Conservation (phyloP, 495 filamentous ascomycete species). For the Aspergillus mulundensis region DNA sequence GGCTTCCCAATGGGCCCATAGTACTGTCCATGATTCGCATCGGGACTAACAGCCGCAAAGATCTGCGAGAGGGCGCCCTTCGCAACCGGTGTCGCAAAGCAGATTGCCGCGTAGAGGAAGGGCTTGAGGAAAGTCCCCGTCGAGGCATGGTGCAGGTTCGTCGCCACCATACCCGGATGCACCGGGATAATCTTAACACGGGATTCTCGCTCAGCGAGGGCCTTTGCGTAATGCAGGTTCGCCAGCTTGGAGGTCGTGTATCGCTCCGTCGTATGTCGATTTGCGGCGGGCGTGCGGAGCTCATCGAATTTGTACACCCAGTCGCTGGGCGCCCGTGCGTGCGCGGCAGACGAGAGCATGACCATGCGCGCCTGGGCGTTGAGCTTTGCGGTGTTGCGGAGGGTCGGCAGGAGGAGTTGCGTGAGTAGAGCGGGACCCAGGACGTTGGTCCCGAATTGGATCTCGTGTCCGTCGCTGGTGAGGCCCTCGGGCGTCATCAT, state of each 20-base stretch:
- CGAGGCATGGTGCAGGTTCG: too few species aligned
- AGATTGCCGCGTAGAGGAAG: too few species aligned
- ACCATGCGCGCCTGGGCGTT: slow-evolving; percentile 10
- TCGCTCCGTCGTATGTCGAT: slow-evolving; percentile 18
- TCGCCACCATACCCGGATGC: slow-evolving; percentile 39
- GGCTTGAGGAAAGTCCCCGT: too few species aligned
- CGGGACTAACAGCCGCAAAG: too few species aligned
- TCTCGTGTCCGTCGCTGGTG: slow-evolving; percentile 54
- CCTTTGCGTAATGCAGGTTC: slow-evolving; percentile 57
- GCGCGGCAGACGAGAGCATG: slow-evolving; percentile 39
- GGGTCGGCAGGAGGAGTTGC: slow-evolving; percentile 51
- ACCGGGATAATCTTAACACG: slow-evolving; percentile 34
- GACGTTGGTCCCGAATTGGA: slow-evolving; percentile 67
- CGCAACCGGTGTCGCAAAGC: too few species aligned
- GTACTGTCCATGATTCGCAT: too few species aligned
- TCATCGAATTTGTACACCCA: slow-evolving; percentile 15
- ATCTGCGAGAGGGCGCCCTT: too few species aligned
- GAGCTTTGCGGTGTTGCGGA: slow-evolving; percentile 18
- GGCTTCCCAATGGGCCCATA: too few species aligned
- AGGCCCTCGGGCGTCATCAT: neutral
- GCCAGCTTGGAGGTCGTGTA: slow-evolving; percentile 68
- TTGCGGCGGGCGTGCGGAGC: neutral
- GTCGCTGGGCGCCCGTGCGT: too few species aligned
- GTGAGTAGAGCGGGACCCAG: slow-evolving; percentile 62
- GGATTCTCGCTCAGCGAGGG: slow-evolving; percentile 51